phyloP scores from a whole-genome alignment of 495 filamentous ascomycete genomes.

The Acidiella bohemica region DNA sequence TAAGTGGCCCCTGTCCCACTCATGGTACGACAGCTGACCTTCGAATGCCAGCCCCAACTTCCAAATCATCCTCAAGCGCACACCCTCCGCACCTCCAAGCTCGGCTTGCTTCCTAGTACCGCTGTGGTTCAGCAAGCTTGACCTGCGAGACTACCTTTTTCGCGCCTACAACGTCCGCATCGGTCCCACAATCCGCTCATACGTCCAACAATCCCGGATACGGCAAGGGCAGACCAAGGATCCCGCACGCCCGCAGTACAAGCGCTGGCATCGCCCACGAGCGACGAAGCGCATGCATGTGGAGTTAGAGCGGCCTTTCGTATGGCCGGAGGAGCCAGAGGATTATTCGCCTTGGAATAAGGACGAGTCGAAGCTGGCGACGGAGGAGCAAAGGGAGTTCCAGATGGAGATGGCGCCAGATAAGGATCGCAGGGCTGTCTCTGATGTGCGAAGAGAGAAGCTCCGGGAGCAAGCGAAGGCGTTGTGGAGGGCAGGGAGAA shows the following conservation, averaged over 20 bases:
- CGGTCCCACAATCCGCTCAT: constrained; percentile 54
- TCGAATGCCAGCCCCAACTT: constrained; percentile 56
- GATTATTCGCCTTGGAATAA: constrained; percentile 42
- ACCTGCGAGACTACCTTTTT: constrained; percentile 77
- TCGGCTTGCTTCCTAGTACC: constrained; percentile 77
- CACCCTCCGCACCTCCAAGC: constrained; percentile 54
- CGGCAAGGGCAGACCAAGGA: constrained; percentile 30
- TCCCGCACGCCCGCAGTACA: constrained; percentile 11
- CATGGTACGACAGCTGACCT: neutral
- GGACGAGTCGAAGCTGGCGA: constrained; percentile 38
- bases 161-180: constrained; percentile 57
- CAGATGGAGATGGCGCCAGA: constrained; percentile 17
- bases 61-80: constrained; percentile 60
- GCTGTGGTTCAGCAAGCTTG: constrained; percentile 79
- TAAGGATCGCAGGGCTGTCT: constrained; percentile 25
- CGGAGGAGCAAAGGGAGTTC: constrained; percentile 25
- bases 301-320: constrained; percentile 70
- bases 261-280: constrained; percentile 42
- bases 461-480: constrained; percentile 45
- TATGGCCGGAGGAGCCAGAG: constrained; percentile 57
- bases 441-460: constrained; percentile 21
- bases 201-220: constrained; percentile 55
- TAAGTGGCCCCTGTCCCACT: constrained; percentile 10
- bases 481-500: constrained; percentile 35
- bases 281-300: constrained; percentile 82